Base-by-base conservation (phyloP, 1,284 basidiomycete genomes). In the Fomitiporia mediterranea region DNA sequence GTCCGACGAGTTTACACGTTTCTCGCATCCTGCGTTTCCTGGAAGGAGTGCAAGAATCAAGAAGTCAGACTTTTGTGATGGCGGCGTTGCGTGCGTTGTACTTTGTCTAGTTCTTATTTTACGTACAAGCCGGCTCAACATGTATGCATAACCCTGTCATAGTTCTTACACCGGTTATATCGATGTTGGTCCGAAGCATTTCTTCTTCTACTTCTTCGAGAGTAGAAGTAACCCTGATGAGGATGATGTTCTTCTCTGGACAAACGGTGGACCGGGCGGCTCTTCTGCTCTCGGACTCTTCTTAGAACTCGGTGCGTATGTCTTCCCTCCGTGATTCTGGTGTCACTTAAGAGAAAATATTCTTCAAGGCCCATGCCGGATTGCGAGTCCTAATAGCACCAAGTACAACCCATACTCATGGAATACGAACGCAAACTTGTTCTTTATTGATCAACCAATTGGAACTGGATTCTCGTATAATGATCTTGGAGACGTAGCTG, bases 201-300 rank as follows among this genome's bases (percentile, higher is more conserved):
- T 92, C 30, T 93, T 91, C 73, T 93, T 91, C 75, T 90, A 89
- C 74, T 93, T 92, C 68, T 82, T 82, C 66, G 80, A 82, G 63
- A 77, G 74, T 28, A 68, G 81, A 44, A 68, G 65, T 9, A 57
- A 65, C 17, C 67, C 69, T 1, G 63, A 67, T 28, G 67, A 63
- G 35, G 72, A 75, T 42, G 72, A 73, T 48, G 67, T 76, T 0
- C 61, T 72, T 25, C 67, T 71, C 50, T 74, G 69, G 70, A 72
- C 71, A 32, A 70, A 72, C 56, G 71, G 70, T 42, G 67, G 80
- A 5, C 80, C 80, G 5, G 81, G 81, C 23, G 78, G 80, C 59
- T 81, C 79, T 0, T 80, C 78, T 0, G 72, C 80, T 8, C 56
- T 81, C 2, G 82, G 82, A 0, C 69, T 88, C 15, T 83, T 87